phyloP scores from a whole-genome alignment of 139 green algal species.

The Chlamydomonas eustigma region DNA sequence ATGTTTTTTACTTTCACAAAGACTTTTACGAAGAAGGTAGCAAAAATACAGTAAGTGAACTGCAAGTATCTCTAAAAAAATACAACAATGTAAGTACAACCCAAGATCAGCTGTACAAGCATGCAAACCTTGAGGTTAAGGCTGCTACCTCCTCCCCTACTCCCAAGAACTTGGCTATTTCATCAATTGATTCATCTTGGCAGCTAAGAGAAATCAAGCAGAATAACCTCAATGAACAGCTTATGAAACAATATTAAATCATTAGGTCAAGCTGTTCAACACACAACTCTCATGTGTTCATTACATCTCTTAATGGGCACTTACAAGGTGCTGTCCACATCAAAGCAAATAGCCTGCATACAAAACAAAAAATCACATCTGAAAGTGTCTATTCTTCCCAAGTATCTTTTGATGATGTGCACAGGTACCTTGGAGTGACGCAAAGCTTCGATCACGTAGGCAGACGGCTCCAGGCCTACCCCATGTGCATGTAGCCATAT shows the following conservation, averaged over 20 bases:
- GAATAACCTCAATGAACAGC: not conserved
- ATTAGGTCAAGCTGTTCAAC: too few species aligned
- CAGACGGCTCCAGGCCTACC: not conserved
- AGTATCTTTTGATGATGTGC: not conserved
- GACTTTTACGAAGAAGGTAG: too few species aligned
- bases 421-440: not conserved
- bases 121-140: slow-evolving; percentile 71
- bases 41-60: too few species aligned
- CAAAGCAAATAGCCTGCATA: slow-evolving; percentile 72
- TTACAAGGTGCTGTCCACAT: slow-evolving; percentile 97
- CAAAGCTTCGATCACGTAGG: not conserved
- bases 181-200: slow-evolving; percentile 95
- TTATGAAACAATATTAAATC: too few species aligned
- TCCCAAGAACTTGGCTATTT: slow-evolving; percentile 88
- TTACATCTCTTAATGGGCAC: too few species aligned
- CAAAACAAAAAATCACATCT: not conserved
- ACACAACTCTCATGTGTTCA: too few species aligned
- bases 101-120: too few species aligned
- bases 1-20: too few species aligned
- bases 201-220: slow-evolving; percentile 73
- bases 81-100: too few species aligned
- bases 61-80: too few species aligned
- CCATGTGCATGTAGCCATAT: too few species aligned
- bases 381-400: not conserved
- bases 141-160: slow-evolving; percentile 83